Percentiles rank a stretch among this genome's conserved stretches.
These are phyloP conservation scores for Daldinia childiae DNA, from an alignment of 495 filamentous ascomycete genomes.

Conservation along the genomic window DNA sequence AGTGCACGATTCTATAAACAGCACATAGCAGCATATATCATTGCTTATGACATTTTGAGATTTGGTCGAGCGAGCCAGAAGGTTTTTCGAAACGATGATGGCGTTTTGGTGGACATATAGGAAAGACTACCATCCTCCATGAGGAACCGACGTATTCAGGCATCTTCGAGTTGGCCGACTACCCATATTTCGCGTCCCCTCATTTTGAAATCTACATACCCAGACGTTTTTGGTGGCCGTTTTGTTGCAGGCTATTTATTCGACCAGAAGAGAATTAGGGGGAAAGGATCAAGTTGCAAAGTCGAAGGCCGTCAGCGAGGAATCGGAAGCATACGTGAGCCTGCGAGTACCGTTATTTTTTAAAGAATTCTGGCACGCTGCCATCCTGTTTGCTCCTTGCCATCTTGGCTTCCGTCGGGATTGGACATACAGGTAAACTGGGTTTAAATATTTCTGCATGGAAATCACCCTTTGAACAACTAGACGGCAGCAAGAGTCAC, in stretches of 20 bases:
- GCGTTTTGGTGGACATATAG: conserved; percentile 49
- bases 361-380: neutral
- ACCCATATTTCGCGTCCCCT: conserved; percentile 47
- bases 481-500: conserved; percentile 29
- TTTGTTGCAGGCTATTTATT: conserved; percentile 29
- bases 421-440: conserved; percentile 22
- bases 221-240: conserved; percentile 40
- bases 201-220: conserved; percentile 46
- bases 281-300: conserved; percentile 26
- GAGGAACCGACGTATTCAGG: conserved; percentile 44
- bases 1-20: conserved; percentile 79
- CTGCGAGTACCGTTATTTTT: conserved; percentile 5
- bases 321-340: conserved; percentile 1
- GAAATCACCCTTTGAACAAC: conserved; percentile 9
- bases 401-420: conserved; percentile 17
- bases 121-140: conserved; percentile 43
- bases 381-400: conserved; percentile 12
- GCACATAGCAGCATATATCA: conserved; percentile 4
- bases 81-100: conserved; percentile 44
- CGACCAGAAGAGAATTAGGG: conserved; percentile 23
- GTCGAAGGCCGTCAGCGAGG: conserved; percentile 15
- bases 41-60: conserved; percentile 27
- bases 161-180: conserved; percentile 42
- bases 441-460: conserved; percentile 16
- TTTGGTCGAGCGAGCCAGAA: conserved; percentile 42